These are phyloP conservation scores for Vitis vinifera DNA, from an alignment of 164 flowering plant genomes.

Conservation along the genomic window ASM3070453v1 NC_081815.1:8712501-8713000, in stretches of 20 bases:
- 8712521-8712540: too few relatives aligned
- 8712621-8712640: too few relatives aligned
- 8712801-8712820: slow-evolving; percentile 84
- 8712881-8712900: slow-evolving; percentile 58
- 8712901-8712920: slow-evolving; percentile 92
- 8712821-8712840: slow-evolving; percentile 88
- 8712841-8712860: slow-evolving; percentile 95
- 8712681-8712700: slow-evolving; percentile 22
- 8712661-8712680: too few relatives aligned
- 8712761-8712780: slow-evolving; percentile 98
- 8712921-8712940: slow-evolving; percentile 87
- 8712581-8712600: too few relatives aligned
- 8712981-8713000: too few relatives aligned
- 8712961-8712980: too few relatives aligned
- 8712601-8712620: too few relatives aligned
- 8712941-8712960: too few relatives aligned
- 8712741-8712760: slow-evolving; percentile 92
- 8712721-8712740: slow-evolving; percentile 87
- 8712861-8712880: slow-evolving; percentile 88
- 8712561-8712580: too few relatives aligned
- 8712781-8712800: slow-evolving; percentile 86
- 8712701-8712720: slow-evolving; percentile 80
- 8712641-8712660: too few relatives aligned
- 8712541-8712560: too few relatives aligned
- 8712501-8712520: too few relatives aligned